Evolutionary conservation across 768 basidiomycete genomes (phyloP), one percentile per base, ranked within the genome.

Genomic region (Boletus insuetus): DNA sequence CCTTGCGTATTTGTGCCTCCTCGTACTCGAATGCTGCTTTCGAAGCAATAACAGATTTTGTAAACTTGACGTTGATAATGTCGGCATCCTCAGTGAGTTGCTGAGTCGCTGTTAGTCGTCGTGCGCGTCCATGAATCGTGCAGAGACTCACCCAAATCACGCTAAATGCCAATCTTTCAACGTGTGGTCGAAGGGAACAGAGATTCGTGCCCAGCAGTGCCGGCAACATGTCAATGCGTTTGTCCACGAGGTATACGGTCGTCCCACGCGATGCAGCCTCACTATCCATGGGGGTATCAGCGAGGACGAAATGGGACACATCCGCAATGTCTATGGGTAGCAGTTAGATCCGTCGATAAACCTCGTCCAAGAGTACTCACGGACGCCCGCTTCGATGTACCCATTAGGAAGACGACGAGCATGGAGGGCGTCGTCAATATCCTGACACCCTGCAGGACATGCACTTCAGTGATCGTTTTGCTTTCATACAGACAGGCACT

Each of bases 201-300:
- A 99, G 73, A 64, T 98, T 99, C 1, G 96, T 98, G 1, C 97
- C 97, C 7, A 99, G 79, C 10, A 99, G 79, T 4, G 86, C 77
- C 0, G 97, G 97, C 46, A 99, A 78, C 97, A 99, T 99, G 75
- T 98, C 97, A 48, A 99, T 94, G 34, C 96, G 91, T 72, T 95
- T 96, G 77, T 99, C 96, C 6, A 98, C 96, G 2, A 99, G 83
- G 69, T 98, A 99, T 1, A 99, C 96, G 0, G 96, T 98, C 6
- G 96, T 98, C 6, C 96, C 96, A 56, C 96, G 79, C 17, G 94
- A 82, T n/a, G 94, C 91, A 20, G 96, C 96, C 70, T 99, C 96
- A 42, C 76, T 86, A 62, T 99, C 96, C 94, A 99, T 98, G 0
- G 95, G 85, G 40, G 89, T 99, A 64, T 95, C 92, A 2, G 94